Conservation (phyloP, 73 alveolate species). For the Paramecium octaurelia region DNA sequence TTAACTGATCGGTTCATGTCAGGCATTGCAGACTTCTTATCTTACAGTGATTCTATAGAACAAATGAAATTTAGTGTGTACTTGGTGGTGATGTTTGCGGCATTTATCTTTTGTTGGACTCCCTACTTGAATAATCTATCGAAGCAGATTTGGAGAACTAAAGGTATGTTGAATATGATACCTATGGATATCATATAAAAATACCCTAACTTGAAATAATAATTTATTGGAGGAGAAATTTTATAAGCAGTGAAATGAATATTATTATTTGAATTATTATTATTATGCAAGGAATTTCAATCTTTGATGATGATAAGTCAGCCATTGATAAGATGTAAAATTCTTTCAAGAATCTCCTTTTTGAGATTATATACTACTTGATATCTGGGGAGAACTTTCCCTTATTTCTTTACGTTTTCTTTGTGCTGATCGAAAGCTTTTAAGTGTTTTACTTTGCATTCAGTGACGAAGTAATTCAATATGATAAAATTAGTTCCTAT, state of each 20-base stretch:
- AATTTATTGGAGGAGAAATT: constrained; percentile 55
- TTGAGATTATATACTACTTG: constrained; percentile 45
- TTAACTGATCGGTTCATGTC: constrained; percentile 2
- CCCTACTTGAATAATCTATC: constrained; percentile 52
- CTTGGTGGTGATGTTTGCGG: constrained; percentile 37
- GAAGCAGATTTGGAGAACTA: constrained; percentile 58
- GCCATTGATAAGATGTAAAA: constrained; percentile 58
- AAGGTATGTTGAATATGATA: constrained; percentile 64
- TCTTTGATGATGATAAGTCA: constrained; percentile 60
- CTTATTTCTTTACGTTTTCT: background rate
- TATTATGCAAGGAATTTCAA: constrained; percentile 20
- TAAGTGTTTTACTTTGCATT: constrained; percentile 47
- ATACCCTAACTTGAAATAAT: constrained; percentile 28
- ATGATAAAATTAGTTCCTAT: background rate
- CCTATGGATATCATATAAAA: constrained; percentile 61
- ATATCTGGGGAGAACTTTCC: constrained; percentile 54
- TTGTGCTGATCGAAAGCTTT: constrained; percentile 53
- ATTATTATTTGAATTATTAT: background rate
- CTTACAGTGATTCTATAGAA: constrained; percentile 8
- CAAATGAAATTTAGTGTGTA: constrained; percentile 37
- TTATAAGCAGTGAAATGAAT: constrained; percentile 61
- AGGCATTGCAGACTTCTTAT: constrained; percentile 36
- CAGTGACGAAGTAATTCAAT: constrained; percentile 34
- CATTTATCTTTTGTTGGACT: constrained; percentile 53
- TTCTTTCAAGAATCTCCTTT: constrained; percentile 43